These are phyloP conservation scores for Alternaria sp. DNA, from an alignment of 2,329 filamentous ascomycete genomes.

Conservation along the genomic window DNA sequence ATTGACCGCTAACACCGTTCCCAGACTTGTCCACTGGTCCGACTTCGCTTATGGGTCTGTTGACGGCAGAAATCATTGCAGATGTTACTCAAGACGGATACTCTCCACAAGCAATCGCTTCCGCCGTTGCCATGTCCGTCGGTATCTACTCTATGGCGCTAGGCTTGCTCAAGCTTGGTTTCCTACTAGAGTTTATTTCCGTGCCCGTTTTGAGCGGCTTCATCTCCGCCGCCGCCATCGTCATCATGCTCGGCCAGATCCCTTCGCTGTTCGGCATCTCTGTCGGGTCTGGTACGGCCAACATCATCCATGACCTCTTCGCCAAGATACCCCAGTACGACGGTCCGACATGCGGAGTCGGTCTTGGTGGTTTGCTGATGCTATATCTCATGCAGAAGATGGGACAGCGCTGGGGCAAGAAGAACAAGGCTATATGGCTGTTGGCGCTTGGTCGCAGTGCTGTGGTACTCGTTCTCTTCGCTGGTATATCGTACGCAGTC, in stretches of 20 bases:
- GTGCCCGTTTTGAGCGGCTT: slow-evolving; percentile 71
- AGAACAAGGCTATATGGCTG: slow-evolving; percentile 66
- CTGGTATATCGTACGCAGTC: slow-evolving; percentile 69
- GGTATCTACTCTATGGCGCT: slow-evolving; percentile 68
- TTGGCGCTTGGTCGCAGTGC: slow-evolving; percentile 69
- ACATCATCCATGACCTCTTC: slow-evolving; percentile 68
- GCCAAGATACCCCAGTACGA: slow-evolving; percentile 65
- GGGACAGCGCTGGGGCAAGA: slow-evolving; percentile 67
- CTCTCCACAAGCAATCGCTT: slow-evolving; percentile 64
- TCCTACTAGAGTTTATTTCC: slow-evolving; percentile 72
- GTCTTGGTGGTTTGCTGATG: slow-evolving; percentile 65
- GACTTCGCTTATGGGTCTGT: slow-evolving; percentile 70
- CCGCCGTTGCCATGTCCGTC: slow-evolving; percentile 70
- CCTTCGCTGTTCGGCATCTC: slow-evolving; percentile 66
- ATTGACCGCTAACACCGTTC: slow-evolving; percentile 45
- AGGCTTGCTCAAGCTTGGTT: slow-evolving; percentile 70
- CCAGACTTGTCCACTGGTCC: slow-evolving; percentile 72
- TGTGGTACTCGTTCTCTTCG: slow-evolving; percentile 68
- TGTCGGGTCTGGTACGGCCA: slow-evolving; percentile 62
- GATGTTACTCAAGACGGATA: slow-evolving; percentile 62
- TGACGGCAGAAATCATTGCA: slow-evolving; percentile 68
- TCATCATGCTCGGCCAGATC: slow-evolving; percentile 72
- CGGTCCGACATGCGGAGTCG: slow-evolving; percentile 67
- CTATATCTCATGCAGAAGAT: slow-evolving; percentile 66
- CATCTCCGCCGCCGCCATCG: slow-evolving; percentile 72